Percentiles rank a stretch among this genome's conserved stretches.
These are phyloP conservation scores for Neurospora sublineolata DNA, from an alignment of 495 filamentous ascomycete genomes.

Conservation along the genomic window DNA sequence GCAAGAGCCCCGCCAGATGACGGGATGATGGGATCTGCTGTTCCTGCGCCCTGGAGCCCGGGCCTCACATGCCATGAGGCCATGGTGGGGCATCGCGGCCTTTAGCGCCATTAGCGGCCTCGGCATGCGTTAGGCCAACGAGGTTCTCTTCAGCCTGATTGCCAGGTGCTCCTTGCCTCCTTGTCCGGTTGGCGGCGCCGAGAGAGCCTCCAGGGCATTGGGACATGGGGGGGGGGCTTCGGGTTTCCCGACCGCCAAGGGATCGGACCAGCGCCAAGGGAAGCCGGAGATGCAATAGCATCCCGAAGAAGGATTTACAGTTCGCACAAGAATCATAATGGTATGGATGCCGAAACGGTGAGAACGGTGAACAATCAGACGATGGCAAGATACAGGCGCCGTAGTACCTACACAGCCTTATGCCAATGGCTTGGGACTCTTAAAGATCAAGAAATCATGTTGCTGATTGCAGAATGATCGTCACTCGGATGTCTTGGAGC, in stretches of 20 bases:
- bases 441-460: neutral
- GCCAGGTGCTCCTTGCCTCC: neutral
- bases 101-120: neutral
- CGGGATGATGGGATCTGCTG: neutral
- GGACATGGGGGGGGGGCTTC: neutral
- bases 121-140: neutral
- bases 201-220: neutral
- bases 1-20: neutral
- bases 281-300: neutral
- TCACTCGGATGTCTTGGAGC: neutral
- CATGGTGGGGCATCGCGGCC: neutral
- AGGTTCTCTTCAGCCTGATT: neutral
- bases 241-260: neutral
- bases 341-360: neutral
- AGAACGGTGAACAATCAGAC: neutral
- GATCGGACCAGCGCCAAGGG: neutral
- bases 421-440: neutral
- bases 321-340: neutral
- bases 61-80: neutral
- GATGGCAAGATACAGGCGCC: neutral
- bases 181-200: neutral
- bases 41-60: neutral
- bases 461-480: neutral
- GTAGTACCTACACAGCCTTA: neutral
- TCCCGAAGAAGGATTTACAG: neutral